Evolutionary conservation across 106 monocot species (phyloP).

Genomic region (Allium cepa): DNA sequence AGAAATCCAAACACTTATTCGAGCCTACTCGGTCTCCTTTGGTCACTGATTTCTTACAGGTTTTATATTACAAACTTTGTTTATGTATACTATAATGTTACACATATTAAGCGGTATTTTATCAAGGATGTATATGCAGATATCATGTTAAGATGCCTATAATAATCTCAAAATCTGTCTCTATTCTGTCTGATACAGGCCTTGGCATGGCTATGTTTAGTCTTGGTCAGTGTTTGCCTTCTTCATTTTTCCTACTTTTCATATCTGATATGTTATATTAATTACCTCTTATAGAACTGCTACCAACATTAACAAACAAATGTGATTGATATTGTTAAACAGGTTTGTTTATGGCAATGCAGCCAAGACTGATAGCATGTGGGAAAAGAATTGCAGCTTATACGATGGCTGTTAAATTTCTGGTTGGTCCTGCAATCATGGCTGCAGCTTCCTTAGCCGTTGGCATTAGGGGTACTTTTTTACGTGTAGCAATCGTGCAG

Average conservation of each 20-base stretch:
- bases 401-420: conserved; percentile 32
- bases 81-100: too few species aligned
- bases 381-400: conserved; percentile 28
- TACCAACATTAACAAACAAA: neutral
- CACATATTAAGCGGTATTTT: neutral
- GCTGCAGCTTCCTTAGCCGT: conserved; percentile 28
- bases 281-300: neutral
- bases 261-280: too few species aligned
- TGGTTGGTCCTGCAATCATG: conserved; percentile 38
- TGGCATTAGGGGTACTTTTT: conserved; percentile 29
- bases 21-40: conserved; percentile 31
- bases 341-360: conserved; percentile 58
- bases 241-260: too few species aligned
- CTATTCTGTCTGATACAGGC: conserved; percentile 37
- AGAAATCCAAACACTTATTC: conserved; percentile 46
- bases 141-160: conserved; percentile 35
- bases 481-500: conserved; percentile 43
- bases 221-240: conserved; percentile 21
- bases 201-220: conserved; percentile 63
- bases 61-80: conserved; percentile 4
- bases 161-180: conserved; percentile 32
- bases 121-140: conserved; percentile 12
- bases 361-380: conserved; percentile 47
- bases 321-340: neutral
- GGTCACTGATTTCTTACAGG: conserved; percentile 40